Evolutionary conservation across 805 yeast genomes (phyloP), one percentile per base, ranked within the genome.

Genomic region (Candida gorgasii): DNA sequence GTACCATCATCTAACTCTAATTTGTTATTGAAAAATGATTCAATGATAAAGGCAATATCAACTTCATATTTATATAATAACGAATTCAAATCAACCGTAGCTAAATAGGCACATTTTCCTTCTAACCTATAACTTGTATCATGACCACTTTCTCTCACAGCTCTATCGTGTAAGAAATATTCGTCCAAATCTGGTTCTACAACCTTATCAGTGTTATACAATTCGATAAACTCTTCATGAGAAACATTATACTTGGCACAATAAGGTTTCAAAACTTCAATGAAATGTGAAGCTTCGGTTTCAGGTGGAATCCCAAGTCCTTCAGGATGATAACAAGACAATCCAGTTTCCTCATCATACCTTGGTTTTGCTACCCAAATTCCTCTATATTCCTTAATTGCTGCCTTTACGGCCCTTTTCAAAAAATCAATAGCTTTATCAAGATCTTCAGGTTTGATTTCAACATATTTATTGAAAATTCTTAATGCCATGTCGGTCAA

Each of bases 241-340:
- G 81, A 56, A 11, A 63, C 49, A 2, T 73, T 62, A 57, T 86
- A 68, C 59, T 87, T 88, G 37, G 75, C 64, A 28, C 85, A 81
- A 56, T 77, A 88, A 2, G 92, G 89, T 39, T 63, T 56, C 51
- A 92, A 68, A 9, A 89, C 75, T 2, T 84, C 73, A 50, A 79
- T 78, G 57, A 92, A 92, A 67, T 93, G 99, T 1, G 88, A 80
- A 0, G 89, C 72, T 61, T 92, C 99, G 0, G 97, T 90, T 61
- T 92, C 99, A 5, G 97, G 97, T 4, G 99, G 98, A 31, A 92
- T 80, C n/a, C 98, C 97, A 19, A 76, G 48, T 15, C 97, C 97
- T 41, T 79, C 84, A 0, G 98, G 97, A 54, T 86, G 89, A 60
- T 89, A 92, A 50, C 95, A 80, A 0, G 97, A 89, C 36, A 92